Evolutionary conservation across 2,329 filamentous ascomycete genomes (phyloP), one percentile per base, ranked within the genome.

Genomic region (Aureobasidium musti): DNA sequence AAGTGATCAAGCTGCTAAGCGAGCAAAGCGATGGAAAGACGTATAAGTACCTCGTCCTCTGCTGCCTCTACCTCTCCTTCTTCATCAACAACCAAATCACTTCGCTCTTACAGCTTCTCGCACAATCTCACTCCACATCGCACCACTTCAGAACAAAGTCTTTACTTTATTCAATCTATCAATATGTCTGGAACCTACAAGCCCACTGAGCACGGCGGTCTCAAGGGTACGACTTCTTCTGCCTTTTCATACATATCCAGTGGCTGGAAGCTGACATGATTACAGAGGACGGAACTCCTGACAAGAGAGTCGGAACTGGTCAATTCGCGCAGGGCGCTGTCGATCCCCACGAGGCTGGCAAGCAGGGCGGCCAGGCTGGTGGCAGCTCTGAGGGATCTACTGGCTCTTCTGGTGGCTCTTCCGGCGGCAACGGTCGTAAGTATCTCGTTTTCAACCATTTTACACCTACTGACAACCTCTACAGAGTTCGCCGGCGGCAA

Each of bases 311-410:
- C 59, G 75, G 74, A 63, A 80, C 78, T 66, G 78, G 78, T 63
- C 67, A 78, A 70, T 80, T 80, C 65, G 78, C 78, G 63, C 74
- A 77, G 21, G 78, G 78, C 68, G 77, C 79, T 67, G 77, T 80
- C 30, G 78, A 80, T 68, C 78, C 78, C 30, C 70, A 72, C 49
- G 74, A 79, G 70, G 78, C 78, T 65, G 78, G 78, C 37, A 75
- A 76, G 71, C 70, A 79, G 70, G 78, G 78, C 49, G 59, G 59
- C 19, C 70, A 79, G 70, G 64, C 65, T 28, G 71, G 69, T 28
- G 49, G 54, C 21, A 54, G 43, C 45, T 30, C 52, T 30, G 53
- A 50, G 19, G 41, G 30, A 33, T 45, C 41, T 14, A 66, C 45
- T 28, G 54, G 54, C n/a, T 56, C 56, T 6, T 41, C 52, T 21